Percentiles rank a stretch among this genome's conserved stretches.
phyloP scores from a whole-genome alignment of 495 filamentous ascomycete genomes.

The Hypoxylon trugodes region DNA sequence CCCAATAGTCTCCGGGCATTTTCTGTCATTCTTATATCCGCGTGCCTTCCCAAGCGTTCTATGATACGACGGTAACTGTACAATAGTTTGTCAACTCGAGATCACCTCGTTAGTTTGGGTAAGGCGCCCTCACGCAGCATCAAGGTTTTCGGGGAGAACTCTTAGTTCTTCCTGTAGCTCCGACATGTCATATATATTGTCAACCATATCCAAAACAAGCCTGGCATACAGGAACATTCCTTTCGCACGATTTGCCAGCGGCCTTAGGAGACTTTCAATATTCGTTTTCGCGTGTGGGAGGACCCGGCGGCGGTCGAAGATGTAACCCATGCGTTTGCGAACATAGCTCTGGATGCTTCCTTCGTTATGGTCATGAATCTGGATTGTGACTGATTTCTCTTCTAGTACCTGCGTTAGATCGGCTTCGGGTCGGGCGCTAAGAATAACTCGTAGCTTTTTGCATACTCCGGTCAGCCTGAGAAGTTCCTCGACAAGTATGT shows the following conservation, averaged over 20 bases:
- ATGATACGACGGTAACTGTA: constrained; percentile 34
- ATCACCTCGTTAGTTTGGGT: background rate
- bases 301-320: background rate
- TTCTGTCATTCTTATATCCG: too few relatives aligned
- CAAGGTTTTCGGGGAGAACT: background rate
- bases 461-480: background rate
- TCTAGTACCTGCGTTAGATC: background rate
- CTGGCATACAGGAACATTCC: constrained; percentile 1
- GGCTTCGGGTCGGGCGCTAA: background rate
- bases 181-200: background rate
- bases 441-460: background rate
- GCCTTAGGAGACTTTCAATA: background rate
- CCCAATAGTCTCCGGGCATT: constrained; percentile 41
- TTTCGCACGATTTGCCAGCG: background rate
- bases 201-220: background rate
- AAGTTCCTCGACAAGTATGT: constrained; percentile 21
- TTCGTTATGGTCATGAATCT: background rate
- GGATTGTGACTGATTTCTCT: background rate
- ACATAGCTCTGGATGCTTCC: background rate
- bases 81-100: constrained; percentile 4
- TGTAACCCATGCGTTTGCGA: background rate
- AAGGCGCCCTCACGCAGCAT: background rate
- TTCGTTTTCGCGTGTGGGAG: background rate
- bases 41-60: constrained; percentile 24
- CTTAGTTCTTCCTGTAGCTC: background rate